Conservation (phyloP, 2,329 filamentous ascomycete species). For the Pyricularia grisea region DNA sequence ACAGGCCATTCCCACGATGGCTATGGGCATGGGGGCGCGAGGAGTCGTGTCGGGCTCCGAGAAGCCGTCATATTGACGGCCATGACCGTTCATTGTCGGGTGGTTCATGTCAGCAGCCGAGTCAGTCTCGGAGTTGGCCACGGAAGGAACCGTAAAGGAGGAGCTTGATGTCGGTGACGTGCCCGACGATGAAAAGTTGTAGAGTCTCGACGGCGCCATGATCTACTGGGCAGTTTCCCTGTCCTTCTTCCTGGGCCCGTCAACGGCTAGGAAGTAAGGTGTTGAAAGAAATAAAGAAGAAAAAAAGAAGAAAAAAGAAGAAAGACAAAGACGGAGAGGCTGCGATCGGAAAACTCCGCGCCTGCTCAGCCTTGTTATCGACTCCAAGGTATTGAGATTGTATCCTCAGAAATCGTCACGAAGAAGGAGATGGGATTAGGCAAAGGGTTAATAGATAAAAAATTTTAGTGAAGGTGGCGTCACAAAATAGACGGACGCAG, state of each 20-base stretch:
- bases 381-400: neutral
- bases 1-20: conserved; percentile 22
- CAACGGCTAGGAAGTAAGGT: neutral
- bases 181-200: conserved; percentile 5
- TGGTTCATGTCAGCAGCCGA: conserved; percentile 4
- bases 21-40: conserved; percentile 14
- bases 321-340: neutral
- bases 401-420: neutral
- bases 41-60: conserved; percentile 7
- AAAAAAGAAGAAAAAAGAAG: neutral
- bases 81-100: neutral
- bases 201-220: conserved; percentile 1
- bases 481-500: neutral
- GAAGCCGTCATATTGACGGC: conserved; percentile 6
- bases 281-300: conserved; percentile 3
- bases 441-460: neutral
- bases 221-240: neutral
- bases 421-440: neutral
- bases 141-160: conserved; percentile 1
- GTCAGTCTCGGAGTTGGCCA: conserved; percentile 2
- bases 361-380: neutral
- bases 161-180: conserved; percentile 2
- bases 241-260: neutral
- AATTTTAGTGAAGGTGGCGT: neutral
- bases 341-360: neutral